Evolutionary conservation across 2,329 filamentous ascomycete genomes (phyloP).

Genomic region (Diaporthe amygdali): DNA sequence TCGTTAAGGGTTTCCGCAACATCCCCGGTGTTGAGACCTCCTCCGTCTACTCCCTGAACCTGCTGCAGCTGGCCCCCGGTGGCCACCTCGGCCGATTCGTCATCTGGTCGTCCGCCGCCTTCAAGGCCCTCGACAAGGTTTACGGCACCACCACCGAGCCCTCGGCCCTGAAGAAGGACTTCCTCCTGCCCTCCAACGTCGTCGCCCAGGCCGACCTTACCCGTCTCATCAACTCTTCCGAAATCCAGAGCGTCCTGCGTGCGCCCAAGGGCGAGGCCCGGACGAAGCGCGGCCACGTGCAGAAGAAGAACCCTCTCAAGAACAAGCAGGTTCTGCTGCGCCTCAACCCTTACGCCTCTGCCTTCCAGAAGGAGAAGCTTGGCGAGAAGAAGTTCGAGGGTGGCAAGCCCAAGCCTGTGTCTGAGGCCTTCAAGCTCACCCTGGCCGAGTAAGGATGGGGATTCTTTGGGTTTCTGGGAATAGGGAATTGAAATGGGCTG

Average conservation of each 20-base stretch:
- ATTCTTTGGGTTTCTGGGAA: slow-evolving; percentile 22
- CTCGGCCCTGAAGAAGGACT: slow-evolving; percentile 97
- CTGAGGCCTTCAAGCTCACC: slow-evolving; percentile 33
- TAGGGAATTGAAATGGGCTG: slow-evolving; percentile 24
- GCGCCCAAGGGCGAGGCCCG: slow-evolving; percentile 87
- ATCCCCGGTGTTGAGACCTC: slow-evolving; percentile 97
- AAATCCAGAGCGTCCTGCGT: slow-evolving; percentile 95
- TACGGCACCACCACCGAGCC: slow-evolving; percentile 92
- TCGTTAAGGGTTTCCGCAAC: slow-evolving; percentile 97
- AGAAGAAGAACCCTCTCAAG: slow-evolving; percentile 99
- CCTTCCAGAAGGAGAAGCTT: slow-evolving; percentile 86
- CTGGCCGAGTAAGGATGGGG: slow-evolving; percentile 30
- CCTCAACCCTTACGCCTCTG: slow-evolving; percentile 96
- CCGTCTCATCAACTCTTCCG: slow-evolving; percentile 98
- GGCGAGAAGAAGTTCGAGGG: slow-evolving; percentile 64
- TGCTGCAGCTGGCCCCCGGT: slow-evolving; percentile 98
- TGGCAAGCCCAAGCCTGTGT: slow-evolving; percentile 31
- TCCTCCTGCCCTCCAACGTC: slow-evolving; percentile 90
- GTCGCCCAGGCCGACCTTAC: slow-evolving; percentile 93
- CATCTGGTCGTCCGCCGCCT: slow-evolving; percentile 97
- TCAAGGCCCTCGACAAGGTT: slow-evolving; percentile 94
- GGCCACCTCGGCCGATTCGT: slow-evolving; percentile 99
- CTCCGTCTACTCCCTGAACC: slow-evolving; percentile 92
- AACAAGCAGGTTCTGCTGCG: slow-evolving; percentile 99
- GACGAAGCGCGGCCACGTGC: slow-evolving; percentile 88